Evolutionary conservation across 768 basidiomycete species (phyloP).

Genomic region (Candolleomyces efflorescens): DNA sequence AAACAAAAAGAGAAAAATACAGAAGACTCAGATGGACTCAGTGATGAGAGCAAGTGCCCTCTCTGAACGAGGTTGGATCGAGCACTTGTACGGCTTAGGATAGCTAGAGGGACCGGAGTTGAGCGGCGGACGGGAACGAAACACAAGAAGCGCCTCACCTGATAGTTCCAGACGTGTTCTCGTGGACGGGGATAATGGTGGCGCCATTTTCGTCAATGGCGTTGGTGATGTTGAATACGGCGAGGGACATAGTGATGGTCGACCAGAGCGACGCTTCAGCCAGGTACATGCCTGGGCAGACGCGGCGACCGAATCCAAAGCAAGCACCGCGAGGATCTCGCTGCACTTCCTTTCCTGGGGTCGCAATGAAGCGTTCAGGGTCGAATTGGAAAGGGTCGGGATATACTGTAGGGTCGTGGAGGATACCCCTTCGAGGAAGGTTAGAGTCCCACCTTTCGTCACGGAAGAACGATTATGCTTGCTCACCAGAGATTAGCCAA

Average conservation of each 20-base stretch:
- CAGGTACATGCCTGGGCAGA: slow-evolving; percentile 46
- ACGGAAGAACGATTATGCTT: background rate
- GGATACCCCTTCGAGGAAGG: slow-evolving; percentile 39
- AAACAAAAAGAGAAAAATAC: background rate
- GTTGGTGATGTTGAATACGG: slow-evolving; percentile 45
- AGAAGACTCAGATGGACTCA: background rate
- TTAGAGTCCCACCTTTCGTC: background rate
- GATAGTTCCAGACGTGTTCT: slow-evolving; percentile 41
- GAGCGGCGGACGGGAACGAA: background rate
- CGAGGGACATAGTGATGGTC: slow-evolving; percentile 38
- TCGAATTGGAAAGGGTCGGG: slow-evolving; percentile 46
- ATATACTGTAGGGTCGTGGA: slow-evolving; percentile 45
- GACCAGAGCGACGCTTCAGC: slow-evolving; percentile 50
- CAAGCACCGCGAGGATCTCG: slow-evolving; percentile 36
- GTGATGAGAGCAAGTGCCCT: slow-evolving; percentile 17
- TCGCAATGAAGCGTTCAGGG: slow-evolving; percentile 41
- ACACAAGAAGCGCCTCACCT: slow-evolving; percentile 24
- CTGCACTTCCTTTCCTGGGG: slow-evolving; percentile 25
- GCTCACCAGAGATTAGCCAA: slow-evolving; percentile 45
- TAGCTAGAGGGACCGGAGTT: slow-evolving; percentile 33
- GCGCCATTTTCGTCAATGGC: slow-evolving; percentile 37
- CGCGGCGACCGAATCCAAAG: slow-evolving; percentile 47
- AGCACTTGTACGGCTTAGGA: slow-evolving; percentile 58
- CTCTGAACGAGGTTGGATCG: slow-evolving; percentile 50
- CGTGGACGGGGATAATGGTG: slow-evolving; percentile 39